Base-by-base conservation (phyloP, 305 asterid species). In the Fraxinus angustifolia region DNA sequence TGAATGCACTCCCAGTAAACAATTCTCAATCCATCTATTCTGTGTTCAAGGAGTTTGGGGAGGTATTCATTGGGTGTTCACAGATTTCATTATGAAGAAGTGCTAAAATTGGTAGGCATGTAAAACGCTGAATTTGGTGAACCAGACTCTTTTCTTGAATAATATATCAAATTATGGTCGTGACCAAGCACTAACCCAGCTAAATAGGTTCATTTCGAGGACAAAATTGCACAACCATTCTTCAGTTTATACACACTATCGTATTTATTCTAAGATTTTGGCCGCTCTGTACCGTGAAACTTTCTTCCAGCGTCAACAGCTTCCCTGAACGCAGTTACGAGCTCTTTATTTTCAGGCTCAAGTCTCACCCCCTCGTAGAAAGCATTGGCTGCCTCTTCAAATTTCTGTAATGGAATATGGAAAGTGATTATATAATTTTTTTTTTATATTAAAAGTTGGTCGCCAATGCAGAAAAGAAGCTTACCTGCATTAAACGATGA, bases 321-420 rank as follows among this genome's bases (percentile, higher is more conserved):
- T 91, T 93, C 98, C 94, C 97, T 94, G 97, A 96, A 96, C 83
- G 99, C 98, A 80, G 91, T 79, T 38, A 89, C 95, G 21, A 96
- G 98, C 87, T 94, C 99, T 90, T 83, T 88, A 76, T 85, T 96
- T 86, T 94, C 99, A 67, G 98, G 98, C 85, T 88, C 88, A 76
- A 92, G 96, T 76, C 17, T 82, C 72, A 96, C 95, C 1, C 99
- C 99, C 79, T 94, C 99, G 23, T 93, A 94, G 88, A 96, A 96
- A 75, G 97, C 92, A 84, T 89, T 92, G 76, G 99, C 99, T 26
- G 99, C 99, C 35, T 96, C 98, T 82, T 96, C 98, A 77, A 91
- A 96, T 78, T 85, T 94, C 98, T 96, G 96, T 84, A 85, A 73
- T 28, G 36, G 11, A 12, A 79, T 48, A 30, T 56, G 12, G 3